Percentiles rank a stretch among this genome's conserved stretches.
phyloP scores from a whole-genome alignment of 169 alveolate genomes.

The Plasmodium gallinaceum region DNA sequence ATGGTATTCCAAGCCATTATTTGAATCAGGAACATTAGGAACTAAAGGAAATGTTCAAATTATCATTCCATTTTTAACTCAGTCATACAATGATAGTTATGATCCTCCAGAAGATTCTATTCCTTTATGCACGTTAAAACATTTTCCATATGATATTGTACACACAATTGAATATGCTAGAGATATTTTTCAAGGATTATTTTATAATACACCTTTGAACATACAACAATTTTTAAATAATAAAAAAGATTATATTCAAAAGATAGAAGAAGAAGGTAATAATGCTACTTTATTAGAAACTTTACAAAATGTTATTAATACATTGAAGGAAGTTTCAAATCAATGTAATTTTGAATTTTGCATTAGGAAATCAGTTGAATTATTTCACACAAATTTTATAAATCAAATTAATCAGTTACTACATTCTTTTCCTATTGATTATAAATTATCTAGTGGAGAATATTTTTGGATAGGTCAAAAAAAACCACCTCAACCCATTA shows the following conservation, averaged over 20 bases:
- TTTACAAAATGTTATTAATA: conserved; percentile 71
- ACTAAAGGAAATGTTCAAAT: conserved; percentile 97
- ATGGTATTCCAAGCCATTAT: conserved; percentile 97
- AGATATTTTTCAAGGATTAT: conserved; percentile 96
- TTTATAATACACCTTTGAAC: conserved; percentile 95
- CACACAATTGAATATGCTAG: conserved; percentile 99
- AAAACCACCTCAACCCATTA: conserved; percentile 96
- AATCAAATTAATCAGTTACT: conserved; percentile 94
- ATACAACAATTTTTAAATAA: conserved; percentile 89
- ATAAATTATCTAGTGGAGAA: conserved; percentile 94
- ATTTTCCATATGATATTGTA: conserved; percentile 98
- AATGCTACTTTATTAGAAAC: conserved; percentile 80
- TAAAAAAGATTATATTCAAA: conserved; percentile 82
- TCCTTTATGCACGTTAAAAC: conserved; percentile 96
- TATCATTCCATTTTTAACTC: conserved; percentile 96
- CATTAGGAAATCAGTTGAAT: conserved; percentile 88
- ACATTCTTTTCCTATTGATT: conserved; percentile 96
- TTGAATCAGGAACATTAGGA: conserved; percentile 99
- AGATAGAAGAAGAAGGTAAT: conserved; percentile 73
- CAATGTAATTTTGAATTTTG: conserved; percentile 85
- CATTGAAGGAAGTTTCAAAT: conserved; percentile 75
- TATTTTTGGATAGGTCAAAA: conserved; percentile 99
- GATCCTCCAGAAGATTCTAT: conserved; percentile 98
- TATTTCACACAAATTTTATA: conserved; percentile 90
- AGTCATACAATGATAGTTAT: conserved; percentile 98